Percentiles rank a stretch among this genome's conserved stretches.
Evolutionary conservation across 2,329 filamentous ascomycete species (phyloP).

Genomic region (Alternaria tenuissima): DNA sequence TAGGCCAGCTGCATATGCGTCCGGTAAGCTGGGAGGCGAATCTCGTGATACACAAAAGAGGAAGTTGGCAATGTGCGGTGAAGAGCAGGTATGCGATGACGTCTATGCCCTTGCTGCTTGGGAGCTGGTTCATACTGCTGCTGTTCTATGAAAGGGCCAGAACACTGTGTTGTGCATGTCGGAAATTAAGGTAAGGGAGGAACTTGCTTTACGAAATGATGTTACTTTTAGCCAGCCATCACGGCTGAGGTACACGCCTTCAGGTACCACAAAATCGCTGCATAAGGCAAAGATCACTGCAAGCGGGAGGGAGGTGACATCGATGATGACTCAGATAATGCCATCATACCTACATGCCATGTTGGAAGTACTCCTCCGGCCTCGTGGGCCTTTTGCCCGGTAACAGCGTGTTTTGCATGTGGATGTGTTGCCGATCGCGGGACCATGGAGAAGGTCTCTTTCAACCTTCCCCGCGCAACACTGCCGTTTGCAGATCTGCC

Average conservation of each 20-base stretch:
- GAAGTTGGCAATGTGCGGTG: constrained; percentile 10
- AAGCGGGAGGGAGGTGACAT: not conserved
- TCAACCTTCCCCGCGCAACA: not conserved
- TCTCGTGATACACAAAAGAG: constrained; percentile 9
- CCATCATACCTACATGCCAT: constrained; percentile 7
- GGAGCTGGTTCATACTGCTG: not conserved
- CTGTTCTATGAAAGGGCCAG: not conserved
- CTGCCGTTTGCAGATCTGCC: not conserved
- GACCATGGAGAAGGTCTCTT: not conserved
- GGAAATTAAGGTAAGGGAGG: not conserved
- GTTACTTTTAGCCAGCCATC: not conserved
- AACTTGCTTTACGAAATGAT: constrained; percentile 1
- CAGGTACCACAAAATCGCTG: not conserved
- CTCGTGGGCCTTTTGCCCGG: constrained; percentile 10
- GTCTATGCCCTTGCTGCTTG: not conserved
- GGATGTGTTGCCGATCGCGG: constrained; percentile 8
- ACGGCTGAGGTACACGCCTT: not conserved
- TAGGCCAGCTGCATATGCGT: constrained; percentile 11
- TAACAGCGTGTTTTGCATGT: constrained; percentile 3
- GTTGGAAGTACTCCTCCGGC: not conserved
- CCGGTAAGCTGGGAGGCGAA: constrained; percentile 4
- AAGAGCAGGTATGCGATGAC: not conserved
- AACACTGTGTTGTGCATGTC: not conserved
- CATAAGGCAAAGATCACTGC: constrained; percentile 2
- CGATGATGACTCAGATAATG: constrained; percentile 1